Evolutionary conservation across 2,329 filamentous ascomycete species (phyloP).

Genomic region (Ceratocystis cubensis): DNA sequence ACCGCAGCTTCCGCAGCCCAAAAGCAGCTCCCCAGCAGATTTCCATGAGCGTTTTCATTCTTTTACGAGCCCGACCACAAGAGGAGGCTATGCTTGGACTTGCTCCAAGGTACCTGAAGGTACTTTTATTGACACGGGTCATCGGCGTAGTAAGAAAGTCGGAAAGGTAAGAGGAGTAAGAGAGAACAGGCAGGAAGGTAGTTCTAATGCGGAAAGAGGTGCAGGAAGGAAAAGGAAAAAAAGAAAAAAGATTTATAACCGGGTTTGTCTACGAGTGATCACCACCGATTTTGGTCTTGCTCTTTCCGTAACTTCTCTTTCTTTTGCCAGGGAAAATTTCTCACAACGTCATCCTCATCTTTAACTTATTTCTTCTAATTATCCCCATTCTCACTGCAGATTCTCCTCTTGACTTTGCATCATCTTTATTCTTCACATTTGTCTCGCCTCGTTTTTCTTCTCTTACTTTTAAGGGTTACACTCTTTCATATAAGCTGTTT

Average conservation of each 20-base stretch:
- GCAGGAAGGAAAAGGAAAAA: too few relatives aligned
- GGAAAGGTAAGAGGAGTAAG: neutral
- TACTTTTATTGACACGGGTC: neutral
- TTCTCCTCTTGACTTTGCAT: neutral
- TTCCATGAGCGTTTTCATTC: too few relatives aligned
- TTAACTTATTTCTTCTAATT: neutral
- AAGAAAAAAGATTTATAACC: neutral
- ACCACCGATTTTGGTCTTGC: neutral
- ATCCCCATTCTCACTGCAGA: neutral
- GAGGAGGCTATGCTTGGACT: neutral
- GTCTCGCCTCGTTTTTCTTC: neutral
- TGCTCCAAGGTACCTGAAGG: neutral
- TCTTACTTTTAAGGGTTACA: neutral
- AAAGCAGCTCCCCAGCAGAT: neutral
- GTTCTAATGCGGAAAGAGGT: neutral
- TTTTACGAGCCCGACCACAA: too few relatives aligned
- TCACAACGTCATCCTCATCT: neutral
- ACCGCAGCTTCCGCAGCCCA: constrained; percentile 2
- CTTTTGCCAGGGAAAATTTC: neutral
- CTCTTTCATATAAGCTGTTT: neutral
- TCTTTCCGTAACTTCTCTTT: neutral
- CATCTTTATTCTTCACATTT: neutral
- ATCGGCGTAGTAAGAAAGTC: neutral
- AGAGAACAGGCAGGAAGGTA: neutral
- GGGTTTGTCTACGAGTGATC: neutral